These are phyloP conservation scores for Akebia trifoliata DNA, from an alignment of 164 flowering plant genomes.

Conservation along the genomic window DNA sequence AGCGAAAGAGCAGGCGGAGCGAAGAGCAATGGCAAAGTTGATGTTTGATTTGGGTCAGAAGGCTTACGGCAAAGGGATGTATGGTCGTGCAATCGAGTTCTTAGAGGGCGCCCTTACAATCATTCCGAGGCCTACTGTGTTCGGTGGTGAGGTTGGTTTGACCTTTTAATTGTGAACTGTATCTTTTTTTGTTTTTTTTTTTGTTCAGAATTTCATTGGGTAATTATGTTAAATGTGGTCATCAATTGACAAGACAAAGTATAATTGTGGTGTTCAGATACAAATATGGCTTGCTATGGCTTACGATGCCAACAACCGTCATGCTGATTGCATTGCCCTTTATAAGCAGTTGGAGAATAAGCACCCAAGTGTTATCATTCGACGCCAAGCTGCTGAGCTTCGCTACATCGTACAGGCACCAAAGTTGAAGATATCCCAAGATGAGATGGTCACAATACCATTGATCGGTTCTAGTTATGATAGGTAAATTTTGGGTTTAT, in stretches of 20 bases:
- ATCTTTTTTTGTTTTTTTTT: neutral
- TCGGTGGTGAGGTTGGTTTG: slow-evolving; percentile 90
- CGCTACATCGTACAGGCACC: slow-evolving; percentile 95
- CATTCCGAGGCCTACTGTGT: slow-evolving; percentile 74
- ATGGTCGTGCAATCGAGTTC: slow-evolving; percentile 80
- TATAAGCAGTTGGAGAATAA: slow-evolving; percentile 64
- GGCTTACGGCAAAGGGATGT: slow-evolving; percentile 86
- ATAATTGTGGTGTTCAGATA: slow-evolving; percentile 44
- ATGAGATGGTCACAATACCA: slow-evolving; percentile 95
- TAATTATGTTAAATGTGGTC: neutral
- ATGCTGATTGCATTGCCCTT: slow-evolving; percentile 77
- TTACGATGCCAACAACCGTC: slow-evolving; percentile 92
- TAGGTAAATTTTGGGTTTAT: slow-evolving; percentile 41
- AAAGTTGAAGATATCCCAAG: slow-evolving; percentile 84
- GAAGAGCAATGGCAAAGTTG: slow-evolving; percentile 72
- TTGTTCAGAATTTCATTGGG: neutral
- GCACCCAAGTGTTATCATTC: slow-evolving; percentile 71
- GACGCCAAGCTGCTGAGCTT: slow-evolving; percentile 86
- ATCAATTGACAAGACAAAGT: neutral
- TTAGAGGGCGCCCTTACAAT: slow-evolving; percentile 91
- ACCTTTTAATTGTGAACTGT: neutral
- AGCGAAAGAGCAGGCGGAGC: slow-evolving; percentile 92
- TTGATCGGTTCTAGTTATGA: slow-evolving; percentile 82
- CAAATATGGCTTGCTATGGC: slow-evolving; percentile 99
- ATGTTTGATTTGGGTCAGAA: slow-evolving; percentile 96